Evolutionary conservation across 2,329 filamentous ascomycete species (phyloP).

Genomic region (Apiospora phragmitis): DNA sequence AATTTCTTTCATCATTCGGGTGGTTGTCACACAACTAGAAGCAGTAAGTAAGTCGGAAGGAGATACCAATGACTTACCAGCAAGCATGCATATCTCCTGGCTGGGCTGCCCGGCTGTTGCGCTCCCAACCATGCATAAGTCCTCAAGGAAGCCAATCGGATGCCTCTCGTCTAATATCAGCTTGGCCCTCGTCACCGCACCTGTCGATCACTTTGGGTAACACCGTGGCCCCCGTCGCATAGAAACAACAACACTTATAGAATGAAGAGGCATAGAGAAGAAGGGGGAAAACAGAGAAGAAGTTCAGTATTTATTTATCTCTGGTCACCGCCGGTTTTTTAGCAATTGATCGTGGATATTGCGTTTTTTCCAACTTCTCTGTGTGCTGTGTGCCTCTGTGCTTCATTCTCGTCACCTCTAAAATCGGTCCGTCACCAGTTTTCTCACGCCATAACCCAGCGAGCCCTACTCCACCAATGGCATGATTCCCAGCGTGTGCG

Average conservation of each 20-base stretch:
- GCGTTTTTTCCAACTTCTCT: neutral
- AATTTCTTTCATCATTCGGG: constrained; percentile 5
- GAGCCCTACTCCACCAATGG: neutral
- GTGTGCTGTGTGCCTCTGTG: neutral
- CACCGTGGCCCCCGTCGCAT: neutral
- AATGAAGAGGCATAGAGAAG: neutral
- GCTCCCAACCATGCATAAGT: neutral
- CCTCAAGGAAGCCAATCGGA: neutral
- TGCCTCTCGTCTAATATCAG: neutral
- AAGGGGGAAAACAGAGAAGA: neutral
- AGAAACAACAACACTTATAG: neutral
- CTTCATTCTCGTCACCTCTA: neutral
- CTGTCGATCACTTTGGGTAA: neutral
- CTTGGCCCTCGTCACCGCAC: neutral
- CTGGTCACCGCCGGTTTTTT: neutral
- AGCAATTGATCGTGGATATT: neutral
- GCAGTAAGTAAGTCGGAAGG: neutral
- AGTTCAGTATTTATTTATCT: neutral
- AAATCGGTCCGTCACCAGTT: neutral
- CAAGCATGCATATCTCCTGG: neutral
- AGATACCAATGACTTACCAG: neutral
- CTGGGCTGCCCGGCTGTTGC: neutral
- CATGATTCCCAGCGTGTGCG: neutral
- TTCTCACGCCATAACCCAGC: neutral
- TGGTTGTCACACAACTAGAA: neutral